Conservation (phyloP, 345 rosid species). For the Combretum micranthum region DNA sequence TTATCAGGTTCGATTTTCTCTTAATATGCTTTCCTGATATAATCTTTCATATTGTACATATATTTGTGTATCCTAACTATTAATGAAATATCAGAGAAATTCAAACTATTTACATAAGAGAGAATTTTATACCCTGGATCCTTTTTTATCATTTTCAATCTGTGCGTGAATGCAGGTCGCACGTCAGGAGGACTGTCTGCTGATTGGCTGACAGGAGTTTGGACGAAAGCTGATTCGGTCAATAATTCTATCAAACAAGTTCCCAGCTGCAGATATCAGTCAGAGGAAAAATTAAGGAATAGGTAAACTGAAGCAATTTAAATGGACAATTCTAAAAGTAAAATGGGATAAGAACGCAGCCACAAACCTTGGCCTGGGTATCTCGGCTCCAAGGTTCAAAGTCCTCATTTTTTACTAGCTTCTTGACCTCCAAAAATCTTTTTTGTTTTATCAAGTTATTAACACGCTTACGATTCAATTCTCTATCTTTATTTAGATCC, state of each 20-base stretch:
- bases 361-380: slow-evolving; percentile 78
- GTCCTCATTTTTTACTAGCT: slow-evolving; percentile 64
- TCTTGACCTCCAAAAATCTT: slow-evolving; percentile 53
- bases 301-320: not conserved
- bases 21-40: too few species aligned
- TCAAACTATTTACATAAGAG: not conserved
- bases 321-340: slow-evolving; percentile 1
- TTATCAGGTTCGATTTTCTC: too few species aligned
- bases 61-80: too few species aligned
- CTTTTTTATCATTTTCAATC: slow-evolving; percentile 44
- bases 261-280: slow-evolving; percentile 56
- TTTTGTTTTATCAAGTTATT: slow-evolving; percentile 69
- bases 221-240: slow-evolving; percentile 79
- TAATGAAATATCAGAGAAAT: not conserved
- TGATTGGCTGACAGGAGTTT: slow-evolving; percentile 65
- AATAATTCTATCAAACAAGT: slow-evolving; percentile 74
- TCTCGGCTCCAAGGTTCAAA: slow-evolving; percentile 78
- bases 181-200: slow-evolving; percentile 68
- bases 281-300: not conserved
- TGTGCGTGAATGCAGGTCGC: slow-evolving; percentile 92
- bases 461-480: slow-evolving; percentile 61
- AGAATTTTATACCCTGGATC: slow-evolving; percentile 47
- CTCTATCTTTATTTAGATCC: slow-evolving; percentile 44
- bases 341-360: slow-evolving; percentile 7
- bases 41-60: too few species aligned